Base-by-base conservation (phyloP, 164 flowering plant species). In the Taxillus chinensis region DNA sequence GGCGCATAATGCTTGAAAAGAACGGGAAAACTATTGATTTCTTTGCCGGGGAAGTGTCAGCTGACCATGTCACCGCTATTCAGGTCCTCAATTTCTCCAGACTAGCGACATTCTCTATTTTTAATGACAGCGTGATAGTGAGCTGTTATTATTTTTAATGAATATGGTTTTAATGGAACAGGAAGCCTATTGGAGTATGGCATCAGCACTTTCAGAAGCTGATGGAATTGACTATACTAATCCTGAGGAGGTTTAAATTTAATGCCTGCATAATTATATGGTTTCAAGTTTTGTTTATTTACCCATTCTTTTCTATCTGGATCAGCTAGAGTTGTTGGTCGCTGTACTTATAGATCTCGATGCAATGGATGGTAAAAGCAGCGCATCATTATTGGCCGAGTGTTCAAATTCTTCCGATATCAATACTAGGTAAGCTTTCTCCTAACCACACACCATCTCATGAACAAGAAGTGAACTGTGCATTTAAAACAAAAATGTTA, bases 291-390 rank as follows among this genome's bases (percentile, higher is more conserved):
- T 37, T 61, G 45, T 40, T 61, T 58, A 59, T 65, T 49, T 41
- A 60, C 43, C 17, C 42, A 9, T 17, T 52, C 38, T 62, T 64
- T 76, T 55, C 12, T 64, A 17, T 73, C 54, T 76, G 71, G 64
- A 71, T 64, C 87, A 93, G 98, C 90, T 93, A 6, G 98, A 93
- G 80, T 75, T 88, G 73, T 69, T 93, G 67, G 71, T 93, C 60
- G 64, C 88, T 61, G 77, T 96, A 53, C 98, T 93, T 50, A 93
- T 93, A 46, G 97, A 88, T 78, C 98, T 93, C 68, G 98, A 93
- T 78, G 98, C 98, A 48, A 90, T 93, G 98, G 98, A 93, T 80
- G 95, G 98, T 57, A 93, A 93, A 82, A 84, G 87, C 52, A 88
- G 97, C 72, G 96, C 79, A 16, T 86, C 96, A 3, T 66, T 93